Conservation (phyloP, 164 flowering plant species). For the Echeveria elegans region DNA sequence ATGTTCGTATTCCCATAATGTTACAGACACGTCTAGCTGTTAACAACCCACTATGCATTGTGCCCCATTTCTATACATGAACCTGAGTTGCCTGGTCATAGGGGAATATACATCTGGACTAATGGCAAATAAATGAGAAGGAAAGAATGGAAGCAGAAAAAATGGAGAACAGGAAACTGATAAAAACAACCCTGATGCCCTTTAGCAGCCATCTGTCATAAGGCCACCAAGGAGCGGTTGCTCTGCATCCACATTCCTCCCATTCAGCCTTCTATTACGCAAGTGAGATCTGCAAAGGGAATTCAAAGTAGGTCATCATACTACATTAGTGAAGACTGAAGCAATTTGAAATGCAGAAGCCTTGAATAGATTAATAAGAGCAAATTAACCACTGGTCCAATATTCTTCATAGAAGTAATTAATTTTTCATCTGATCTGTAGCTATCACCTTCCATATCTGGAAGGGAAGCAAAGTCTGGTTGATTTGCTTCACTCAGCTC, state of each 20-base stretch:
- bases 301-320: conserved; percentile 10
- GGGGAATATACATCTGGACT: not conserved
- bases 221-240: conserved; percentile 67
- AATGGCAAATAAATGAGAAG: not conserved
- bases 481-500: not conserved
- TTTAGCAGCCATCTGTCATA: conserved; percentile 21
- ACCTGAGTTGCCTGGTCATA: not conserved
- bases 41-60: not conserved
- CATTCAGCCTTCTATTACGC: conserved; percentile 22
- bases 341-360: not conserved
- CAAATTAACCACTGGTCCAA: not conserved
- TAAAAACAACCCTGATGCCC: not conserved
- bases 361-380: not conserved
- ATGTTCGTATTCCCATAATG: not conserved
- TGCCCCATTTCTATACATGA: not conserved
- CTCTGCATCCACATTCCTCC: conserved; percentile 35
- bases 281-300: conserved; percentile 31
- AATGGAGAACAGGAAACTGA: not conserved
- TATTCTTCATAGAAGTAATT: not conserved
- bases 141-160: conserved; percentile 3
- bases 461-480: not conserved
- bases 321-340: conserved; percentile 10
- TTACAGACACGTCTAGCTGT: not conserved
- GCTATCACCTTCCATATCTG: not conserved
- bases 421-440: not conserved